A percentile compares a stretch with the other conserved stretches of the same genome.
These are phyloP conservation scores for Thalassiosira ordinaria DNA, from an alignment of 352 stramenopile species.

Conservation along the genomic window DNA sequence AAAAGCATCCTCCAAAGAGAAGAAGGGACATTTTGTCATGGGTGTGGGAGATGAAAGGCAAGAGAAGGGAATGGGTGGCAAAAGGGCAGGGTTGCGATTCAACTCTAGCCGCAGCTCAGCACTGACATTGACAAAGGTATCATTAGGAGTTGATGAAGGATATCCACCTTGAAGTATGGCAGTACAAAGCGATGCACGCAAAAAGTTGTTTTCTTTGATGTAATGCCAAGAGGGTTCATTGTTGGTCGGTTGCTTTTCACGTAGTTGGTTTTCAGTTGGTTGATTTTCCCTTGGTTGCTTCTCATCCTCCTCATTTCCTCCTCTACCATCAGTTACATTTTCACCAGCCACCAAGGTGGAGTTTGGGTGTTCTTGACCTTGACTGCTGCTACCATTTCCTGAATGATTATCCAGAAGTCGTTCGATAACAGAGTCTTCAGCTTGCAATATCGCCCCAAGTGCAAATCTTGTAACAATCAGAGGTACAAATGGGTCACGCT, in stretches of 20 bases:
- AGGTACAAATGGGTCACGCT: conserved; percentile 75
- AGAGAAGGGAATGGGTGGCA: conserved; percentile 32
- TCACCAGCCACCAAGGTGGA: conserved; percentile 8
- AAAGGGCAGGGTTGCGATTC: conserved; percentile 35
- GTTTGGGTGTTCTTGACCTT: conserved; percentile 19
- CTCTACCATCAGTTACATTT: neutral
- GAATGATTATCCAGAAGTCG: conserved; percentile 25
- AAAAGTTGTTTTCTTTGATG: conserved; percentile 61
- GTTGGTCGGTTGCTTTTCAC: conserved; percentile 18
- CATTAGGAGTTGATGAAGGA: conserved; percentile 41
- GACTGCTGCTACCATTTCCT: conserved; percentile 2
- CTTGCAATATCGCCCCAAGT: conserved; percentile 72
- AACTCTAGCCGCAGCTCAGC: conserved; percentile 47
- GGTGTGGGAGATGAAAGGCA: conserved; percentile 27
- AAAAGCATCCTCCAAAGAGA: conserved; percentile 59
- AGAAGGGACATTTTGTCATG: conserved; percentile 45
- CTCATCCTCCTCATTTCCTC: conserved; percentile 12
- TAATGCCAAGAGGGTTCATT: conserved; percentile 41
- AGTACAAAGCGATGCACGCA: conserved; percentile 69
- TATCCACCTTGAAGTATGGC: conserved; percentile 71
- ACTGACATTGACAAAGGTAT: conserved; percentile 51
- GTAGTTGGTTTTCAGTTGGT: conserved; percentile 6
- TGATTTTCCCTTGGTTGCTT: conserved; percentile 21
- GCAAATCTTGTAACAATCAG: conserved; percentile 82
- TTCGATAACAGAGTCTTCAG: conserved; percentile 66